Evolutionary conservation across 352 stramenopile genomes (phyloP).

Genomic region (Phytopythium sindhum): DNA sequence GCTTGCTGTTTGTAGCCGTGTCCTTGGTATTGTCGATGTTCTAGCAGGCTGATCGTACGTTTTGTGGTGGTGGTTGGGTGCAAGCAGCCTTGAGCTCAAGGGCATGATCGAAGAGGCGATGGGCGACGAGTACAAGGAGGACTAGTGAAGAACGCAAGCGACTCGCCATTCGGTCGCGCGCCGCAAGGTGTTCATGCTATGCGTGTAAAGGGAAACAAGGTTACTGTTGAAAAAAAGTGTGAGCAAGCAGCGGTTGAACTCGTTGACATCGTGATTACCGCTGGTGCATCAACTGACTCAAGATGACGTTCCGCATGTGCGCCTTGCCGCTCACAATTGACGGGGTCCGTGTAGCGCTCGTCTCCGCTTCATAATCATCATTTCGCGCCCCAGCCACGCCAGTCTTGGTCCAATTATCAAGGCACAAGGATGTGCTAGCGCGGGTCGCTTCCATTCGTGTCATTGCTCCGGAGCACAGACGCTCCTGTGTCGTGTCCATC

Average conservation of each 20-base stretch:
- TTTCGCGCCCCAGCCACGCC: background rate
- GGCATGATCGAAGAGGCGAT: conserved; percentile 89
- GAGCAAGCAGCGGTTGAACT: background rate
- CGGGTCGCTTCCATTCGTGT: background rate
- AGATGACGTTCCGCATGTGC: background rate
- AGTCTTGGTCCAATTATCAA: background rate
- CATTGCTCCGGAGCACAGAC: background rate
- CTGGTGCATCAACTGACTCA: background rate
- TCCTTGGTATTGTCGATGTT: background rate
- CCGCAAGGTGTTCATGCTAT: background rate
- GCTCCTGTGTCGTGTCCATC: background rate
- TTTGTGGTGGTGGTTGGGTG: background rate
- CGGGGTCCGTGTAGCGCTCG: background rate
- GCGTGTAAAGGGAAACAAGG: background rate
- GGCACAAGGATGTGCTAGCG: background rate
- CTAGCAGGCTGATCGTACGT: background rate
- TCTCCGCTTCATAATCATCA: background rate
- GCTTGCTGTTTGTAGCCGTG: too few species aligned
- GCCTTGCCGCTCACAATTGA: background rate
- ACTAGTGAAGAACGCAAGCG: conserved; percentile 23
- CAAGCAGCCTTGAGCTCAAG: conserved; percentile 70
- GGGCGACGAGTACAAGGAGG: conserved; percentile 88
- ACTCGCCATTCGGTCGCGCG: background rate
- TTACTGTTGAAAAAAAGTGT: background rate
- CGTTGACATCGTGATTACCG: too few species aligned